Percentiles rank a stretch among this genome's conserved stretches.
These are phyloP conservation scores for Hondaea fermentalgiana DNA, from an alignment of 108 stramenopile genomes.

Conservation along the genomic window DNA sequence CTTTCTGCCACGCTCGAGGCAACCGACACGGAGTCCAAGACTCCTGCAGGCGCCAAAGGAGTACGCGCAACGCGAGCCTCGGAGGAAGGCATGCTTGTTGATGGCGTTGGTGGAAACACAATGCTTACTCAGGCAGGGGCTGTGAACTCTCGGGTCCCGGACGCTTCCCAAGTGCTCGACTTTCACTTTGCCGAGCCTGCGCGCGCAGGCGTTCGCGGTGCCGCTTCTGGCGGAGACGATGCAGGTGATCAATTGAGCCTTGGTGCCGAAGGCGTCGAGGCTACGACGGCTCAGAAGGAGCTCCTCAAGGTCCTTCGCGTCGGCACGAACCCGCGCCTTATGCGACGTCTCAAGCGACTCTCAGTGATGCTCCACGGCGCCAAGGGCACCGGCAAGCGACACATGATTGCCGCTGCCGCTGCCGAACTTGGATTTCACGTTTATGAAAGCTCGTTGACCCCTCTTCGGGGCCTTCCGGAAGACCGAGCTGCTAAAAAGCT, in stretches of 20 bases:
- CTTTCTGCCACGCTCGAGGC: neutral
- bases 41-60: neutral
- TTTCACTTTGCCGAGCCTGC: neutral
- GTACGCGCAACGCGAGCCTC: neutral
- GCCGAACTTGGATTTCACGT: constrained; percentile 8
- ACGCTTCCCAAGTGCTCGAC: neutral
- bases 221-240: neutral
- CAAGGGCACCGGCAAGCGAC: neutral
- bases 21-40: neutral
- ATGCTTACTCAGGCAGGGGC: constrained; percentile 8
- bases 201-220: neutral
- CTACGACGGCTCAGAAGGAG: neutral
- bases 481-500: constrained; percentile 2
- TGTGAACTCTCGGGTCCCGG: constrained; percentile 5
- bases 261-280: neutral
- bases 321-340: neutral
- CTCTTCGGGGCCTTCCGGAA: neutral
- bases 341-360: constrained; percentile 1
- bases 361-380: neutral
- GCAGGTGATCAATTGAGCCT: neutral
- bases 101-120: neutral
- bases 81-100: neutral
- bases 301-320: neutral
- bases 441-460: neutral
- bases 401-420: neutral